A percentile compares a stretch with the other conserved stretches of the same genome.
Evolutionary conservation across 2,329 filamentous ascomycete genomes (phyloP).

Genomic region (Pseudogymnoascus sp.): DNA sequence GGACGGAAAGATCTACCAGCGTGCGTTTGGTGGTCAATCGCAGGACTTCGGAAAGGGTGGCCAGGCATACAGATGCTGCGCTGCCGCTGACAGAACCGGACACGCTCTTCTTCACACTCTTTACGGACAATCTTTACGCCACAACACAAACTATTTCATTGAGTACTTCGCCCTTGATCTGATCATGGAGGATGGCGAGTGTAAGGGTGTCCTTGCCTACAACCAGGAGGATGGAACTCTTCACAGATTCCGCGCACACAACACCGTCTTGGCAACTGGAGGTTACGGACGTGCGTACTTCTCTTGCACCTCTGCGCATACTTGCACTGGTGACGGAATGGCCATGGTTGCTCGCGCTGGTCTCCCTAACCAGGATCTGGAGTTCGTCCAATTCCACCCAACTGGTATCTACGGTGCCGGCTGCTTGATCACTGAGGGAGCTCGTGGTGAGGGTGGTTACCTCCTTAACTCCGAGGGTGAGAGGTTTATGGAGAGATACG

Average conservation of each 20-base stretch:
- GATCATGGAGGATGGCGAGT: constrained; percentile 95
- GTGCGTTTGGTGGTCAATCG: constrained; percentile 96
- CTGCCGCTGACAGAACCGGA: constrained; percentile 91
- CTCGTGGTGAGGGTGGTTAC: constrained; percentile 96
- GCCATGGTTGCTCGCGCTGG: constrained; percentile 98
- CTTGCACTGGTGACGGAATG: constrained; percentile 98
- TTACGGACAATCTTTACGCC: constrained; percentile 90
- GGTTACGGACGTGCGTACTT: constrained; percentile 98
- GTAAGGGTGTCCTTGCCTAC: constrained; percentile 92
- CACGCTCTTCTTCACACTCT: constrained; percentile 97
- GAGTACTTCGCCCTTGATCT: constrained; percentile 96
- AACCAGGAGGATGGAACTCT: constrained; percentile 98
- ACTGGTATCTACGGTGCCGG: constrained; percentile 98
- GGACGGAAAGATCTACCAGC: constrained; percentile 96
- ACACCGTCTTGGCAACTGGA: constrained; percentile 94
- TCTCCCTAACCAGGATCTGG: constrained; percentile 96
- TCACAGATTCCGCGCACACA: constrained; percentile 91
- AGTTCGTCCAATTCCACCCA: constrained; percentile 99
- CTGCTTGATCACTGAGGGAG: constrained; percentile 95
- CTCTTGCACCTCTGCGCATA: constrained; percentile 95
- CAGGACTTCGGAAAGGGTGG: constrained; percentile 93
- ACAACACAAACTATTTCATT: constrained; percentile 99
- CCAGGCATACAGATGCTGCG: constrained; percentile 95
- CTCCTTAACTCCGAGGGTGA: constrained; percentile 96
- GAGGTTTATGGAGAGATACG: constrained; percentile 98